Conservation (phyloP, 768 basidiomycete species). For the Mycena alexandri region DNA sequence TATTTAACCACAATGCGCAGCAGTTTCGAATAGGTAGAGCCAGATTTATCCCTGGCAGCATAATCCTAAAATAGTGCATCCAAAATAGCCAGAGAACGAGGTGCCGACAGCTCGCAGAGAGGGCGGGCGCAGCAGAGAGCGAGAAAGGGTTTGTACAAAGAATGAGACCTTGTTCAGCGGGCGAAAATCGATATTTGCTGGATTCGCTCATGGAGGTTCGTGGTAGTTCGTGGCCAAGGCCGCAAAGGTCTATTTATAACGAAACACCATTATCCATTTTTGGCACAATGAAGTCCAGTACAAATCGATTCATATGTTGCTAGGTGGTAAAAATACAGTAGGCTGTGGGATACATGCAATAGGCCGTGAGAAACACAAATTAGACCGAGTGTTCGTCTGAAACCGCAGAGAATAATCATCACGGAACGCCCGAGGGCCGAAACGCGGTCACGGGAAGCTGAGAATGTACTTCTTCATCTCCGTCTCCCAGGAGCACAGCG, state of each 20-base stretch:
- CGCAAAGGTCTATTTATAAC: not conserved
- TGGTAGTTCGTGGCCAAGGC: no score
- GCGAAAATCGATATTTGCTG: no score
- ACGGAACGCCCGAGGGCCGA: no score
- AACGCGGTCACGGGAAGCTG: slow-evolving; percentile 64
- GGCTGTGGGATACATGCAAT: slow-evolving; percentile 25
- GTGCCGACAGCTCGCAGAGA: no score
- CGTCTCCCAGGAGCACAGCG: slow-evolving; percentile 71
- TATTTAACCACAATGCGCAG: slow-evolving; percentile 27
- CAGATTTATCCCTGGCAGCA: no score
- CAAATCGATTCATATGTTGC: not conserved
- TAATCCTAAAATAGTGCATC: no score
- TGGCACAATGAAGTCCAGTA: not conserved
- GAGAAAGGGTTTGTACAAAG: no score
- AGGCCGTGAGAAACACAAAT: not conserved
- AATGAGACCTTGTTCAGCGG: no score
- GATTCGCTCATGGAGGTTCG: no score
- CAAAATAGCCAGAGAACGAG: no score
- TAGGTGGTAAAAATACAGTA: slow-evolving; percentile 22
- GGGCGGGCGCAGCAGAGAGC: no score
- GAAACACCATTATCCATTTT: not conserved
- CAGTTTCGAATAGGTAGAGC: slow-evolving; percentile 19
- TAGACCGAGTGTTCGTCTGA: not conserved
- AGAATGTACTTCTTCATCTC: slow-evolving; percentile 74
- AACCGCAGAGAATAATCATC: no score